These are phyloP conservation scores for Whalleya microplaca DNA, from an alignment of 2,329 filamentous ascomycete species.

Conservation along the genomic window DNA sequence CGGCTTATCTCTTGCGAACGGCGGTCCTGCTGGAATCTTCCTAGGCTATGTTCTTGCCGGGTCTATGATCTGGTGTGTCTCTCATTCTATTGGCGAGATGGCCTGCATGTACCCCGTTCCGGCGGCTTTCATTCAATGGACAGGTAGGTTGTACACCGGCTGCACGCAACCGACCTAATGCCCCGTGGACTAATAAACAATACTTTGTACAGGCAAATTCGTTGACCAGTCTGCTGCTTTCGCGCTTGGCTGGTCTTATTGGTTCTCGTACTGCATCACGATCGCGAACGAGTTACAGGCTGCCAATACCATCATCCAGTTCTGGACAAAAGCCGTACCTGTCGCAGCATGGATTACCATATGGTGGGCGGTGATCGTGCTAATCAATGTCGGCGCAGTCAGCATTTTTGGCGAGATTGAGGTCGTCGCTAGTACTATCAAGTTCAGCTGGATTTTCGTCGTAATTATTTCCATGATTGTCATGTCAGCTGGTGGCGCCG, in stretches of 20 bases:
- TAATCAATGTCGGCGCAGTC: conserved; percentile 47
- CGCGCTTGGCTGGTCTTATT: conserved; percentile 52
- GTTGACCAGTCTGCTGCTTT: conserved; percentile 47
- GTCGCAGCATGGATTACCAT: conserved; percentile 49
- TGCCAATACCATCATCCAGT: conserved; percentile 46
- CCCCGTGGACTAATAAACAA: too few species aligned
- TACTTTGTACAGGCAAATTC: conserved; percentile 41
- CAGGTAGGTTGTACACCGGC: conserved; percentile 23
- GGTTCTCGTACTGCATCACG: conserved; percentile 48
- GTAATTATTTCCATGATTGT: conserved; percentile 50
- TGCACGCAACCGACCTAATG: too few species aligned
- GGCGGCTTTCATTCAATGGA: conserved; percentile 51
- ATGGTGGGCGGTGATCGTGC: conserved; percentile 44
- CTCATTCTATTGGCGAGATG: conserved; percentile 51
- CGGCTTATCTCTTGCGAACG: conserved; percentile 44
- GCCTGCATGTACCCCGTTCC: conserved; percentile 50
- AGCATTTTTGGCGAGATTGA: conserved; percentile 50
- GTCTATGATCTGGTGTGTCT: conserved; percentile 50
- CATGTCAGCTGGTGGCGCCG: conserved; percentile 48
- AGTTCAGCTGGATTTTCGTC: conserved; percentile 52
- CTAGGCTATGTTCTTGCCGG: conserved; percentile 50
- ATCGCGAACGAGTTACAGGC: conserved; percentile 49
- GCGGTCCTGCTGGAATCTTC: conserved; percentile 49
- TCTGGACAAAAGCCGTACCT: conserved; percentile 48
- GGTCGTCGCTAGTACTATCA: conserved; percentile 47